Percentiles rank a stretch among this genome's conserved stretches.
phyloP scores from a whole-genome alignment of 1,284 basidiomycete species.

The Fomitopsis betulina region DNA sequence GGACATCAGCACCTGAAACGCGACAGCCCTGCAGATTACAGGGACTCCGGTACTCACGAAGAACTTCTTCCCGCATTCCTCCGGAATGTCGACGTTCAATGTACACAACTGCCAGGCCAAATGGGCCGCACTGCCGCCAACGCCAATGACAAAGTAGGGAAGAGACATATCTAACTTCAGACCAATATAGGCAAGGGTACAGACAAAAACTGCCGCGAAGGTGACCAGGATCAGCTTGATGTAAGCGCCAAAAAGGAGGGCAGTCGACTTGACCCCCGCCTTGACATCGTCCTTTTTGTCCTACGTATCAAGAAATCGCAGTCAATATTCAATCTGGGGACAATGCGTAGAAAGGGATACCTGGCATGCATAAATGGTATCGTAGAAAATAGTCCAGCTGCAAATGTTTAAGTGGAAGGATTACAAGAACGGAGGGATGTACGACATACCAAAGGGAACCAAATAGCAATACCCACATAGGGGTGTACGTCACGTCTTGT shows the following conservation, averaged over 20 bases:
- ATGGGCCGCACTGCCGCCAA: constrained; percentile 43
- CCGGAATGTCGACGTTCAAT: constrained; percentile 40
- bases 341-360: background rate
- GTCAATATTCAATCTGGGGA: no score
- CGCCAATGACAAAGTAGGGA: constrained; percentile 49
- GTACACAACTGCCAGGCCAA: constrained; percentile 51
- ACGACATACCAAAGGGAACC: constrained; percentile 30
- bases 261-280: constrained; percentile 53
- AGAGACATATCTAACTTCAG: constrained; percentile 43
- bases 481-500: constrained; percentile 32
- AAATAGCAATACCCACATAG: constrained; percentile 40
- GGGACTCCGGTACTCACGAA: background rate
- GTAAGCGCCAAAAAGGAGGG: constrained; percentile 49
- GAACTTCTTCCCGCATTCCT: background rate
- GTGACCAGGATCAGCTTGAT: constrained; percentile 50
- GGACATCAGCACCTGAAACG: background rate
- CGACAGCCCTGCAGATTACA: no score
- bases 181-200: constrained; percentile 44
- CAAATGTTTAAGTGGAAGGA: constrained; percentile 34
- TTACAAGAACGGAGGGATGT: constrained; percentile 13
- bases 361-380: constrained; percentile 53
- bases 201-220: constrained; percentile 47
- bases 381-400: constrained; percentile 69
- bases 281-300: constrained; percentile 48
- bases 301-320: constrained; percentile 20